Evolutionary conservation across 2,329 filamentous ascomycete genomes (phyloP).

Genomic region (Hortaea sp.): DNA sequence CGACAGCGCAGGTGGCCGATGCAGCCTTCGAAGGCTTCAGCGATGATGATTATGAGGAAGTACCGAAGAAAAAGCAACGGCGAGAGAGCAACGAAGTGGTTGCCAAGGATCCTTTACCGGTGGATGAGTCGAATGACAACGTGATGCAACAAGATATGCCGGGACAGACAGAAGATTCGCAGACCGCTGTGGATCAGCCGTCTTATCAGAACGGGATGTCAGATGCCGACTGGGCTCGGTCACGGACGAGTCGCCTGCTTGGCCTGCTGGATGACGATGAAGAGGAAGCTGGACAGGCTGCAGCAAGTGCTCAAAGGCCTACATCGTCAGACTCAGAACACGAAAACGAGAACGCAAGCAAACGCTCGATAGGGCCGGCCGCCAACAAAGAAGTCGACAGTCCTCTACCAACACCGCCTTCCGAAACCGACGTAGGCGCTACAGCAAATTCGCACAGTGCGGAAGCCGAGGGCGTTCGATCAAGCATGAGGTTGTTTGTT

Average conservation of each 20-base stretch:
- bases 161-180: no score
- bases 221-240: slow-evolving; percentile 86
- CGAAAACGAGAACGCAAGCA: background rate
- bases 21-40: slow-evolving; percentile 42
- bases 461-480: slow-evolving; percentile 53
- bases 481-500: slow-evolving; percentile 72
- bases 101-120: background rate
- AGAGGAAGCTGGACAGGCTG: slow-evolving; percentile 11
- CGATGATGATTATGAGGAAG: slow-evolving; percentile 59
- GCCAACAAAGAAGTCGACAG: slow-evolving; percentile 16
- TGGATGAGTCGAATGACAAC: no score
- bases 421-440: slow-evolving; percentile 16
- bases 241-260: slow-evolving; percentile 73
- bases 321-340: no score
- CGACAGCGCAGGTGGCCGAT: slow-evolving; percentile 3
- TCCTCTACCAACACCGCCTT: slow-evolving; percentile 17
- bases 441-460: slow-evolving; percentile 23
- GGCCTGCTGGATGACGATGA: slow-evolving; percentile 73
- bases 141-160: no score
- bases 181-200: no score
- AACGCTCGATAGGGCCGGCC: slow-evolving; percentile 10
- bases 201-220: slow-evolving; percentile 40
- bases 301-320: slow-evolving; percentile 2
- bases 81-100: background rate
- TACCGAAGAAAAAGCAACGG: slow-evolving; percentile 38